Conservation (phyloP, 2,329 filamentous ascomycete genomes). For the Microthyrium microscopicum region DNA sequence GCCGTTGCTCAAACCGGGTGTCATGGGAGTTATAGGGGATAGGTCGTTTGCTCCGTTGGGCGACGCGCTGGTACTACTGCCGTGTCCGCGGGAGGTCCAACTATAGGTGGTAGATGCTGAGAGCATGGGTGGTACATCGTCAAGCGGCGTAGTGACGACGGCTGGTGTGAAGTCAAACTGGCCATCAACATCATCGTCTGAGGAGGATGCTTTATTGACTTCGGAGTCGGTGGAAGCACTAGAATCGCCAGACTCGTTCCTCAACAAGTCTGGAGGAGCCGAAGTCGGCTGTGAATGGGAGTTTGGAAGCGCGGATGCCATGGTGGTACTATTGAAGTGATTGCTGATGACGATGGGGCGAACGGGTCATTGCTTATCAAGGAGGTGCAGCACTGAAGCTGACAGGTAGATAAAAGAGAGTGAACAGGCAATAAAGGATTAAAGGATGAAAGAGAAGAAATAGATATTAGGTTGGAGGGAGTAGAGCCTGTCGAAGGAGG, state of each 20-base stretch:
- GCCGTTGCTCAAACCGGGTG: not conserved
- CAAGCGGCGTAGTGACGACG: constrained; percentile 16
- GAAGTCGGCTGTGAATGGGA: not conserved
- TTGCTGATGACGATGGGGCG: too few relatives aligned
- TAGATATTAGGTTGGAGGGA: too few relatives aligned
- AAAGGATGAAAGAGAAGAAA: too few relatives aligned
- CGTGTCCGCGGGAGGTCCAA: constrained; percentile 13
- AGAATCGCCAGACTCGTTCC: constrained; percentile 5
- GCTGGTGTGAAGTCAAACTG: constrained; percentile 21
- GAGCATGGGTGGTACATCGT: constrained; percentile 20
- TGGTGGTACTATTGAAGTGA: too few relatives aligned
- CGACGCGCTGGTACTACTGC: constrained; percentile 10
- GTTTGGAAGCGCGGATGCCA: too few relatives aligned
- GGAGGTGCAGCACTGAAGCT: too few relatives aligned
- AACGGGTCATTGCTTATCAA: too few relatives aligned
- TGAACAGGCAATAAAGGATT: too few relatives aligned
- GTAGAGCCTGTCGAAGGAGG: too few relatives aligned
- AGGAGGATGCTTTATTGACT: not conserved
- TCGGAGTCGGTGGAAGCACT: not conserved
- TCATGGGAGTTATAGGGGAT: not conserved
- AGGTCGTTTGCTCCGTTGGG: constrained; percentile 4
- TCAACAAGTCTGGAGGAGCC: not conserved
- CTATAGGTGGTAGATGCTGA: constrained; percentile 12
- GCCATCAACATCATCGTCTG: constrained; percentile 9
- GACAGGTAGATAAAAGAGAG: too few relatives aligned